phyloP scores from a whole-genome alignment of 441 rosid species.

The Mallotus japonicus region DNA sequence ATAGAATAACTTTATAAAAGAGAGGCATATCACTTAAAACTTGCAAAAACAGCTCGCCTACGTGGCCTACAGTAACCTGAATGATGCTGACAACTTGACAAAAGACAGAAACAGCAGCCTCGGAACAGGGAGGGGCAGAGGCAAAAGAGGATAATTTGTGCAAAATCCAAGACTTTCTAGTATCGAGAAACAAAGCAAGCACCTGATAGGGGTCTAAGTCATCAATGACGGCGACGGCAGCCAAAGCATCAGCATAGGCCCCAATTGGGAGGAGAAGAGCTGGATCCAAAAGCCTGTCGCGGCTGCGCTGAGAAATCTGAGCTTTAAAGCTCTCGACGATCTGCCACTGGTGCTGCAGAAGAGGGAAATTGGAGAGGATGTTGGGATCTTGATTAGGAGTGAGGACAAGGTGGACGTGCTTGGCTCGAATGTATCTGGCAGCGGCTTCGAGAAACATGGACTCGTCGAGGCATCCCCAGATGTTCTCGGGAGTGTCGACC shows the following conservation, averaged over 20 bases:
- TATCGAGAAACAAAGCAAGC: slow-evolving; percentile 66
- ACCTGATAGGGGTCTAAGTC: slow-evolving; percentile 74
- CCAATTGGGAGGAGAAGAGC: slow-evolving; percentile 50
- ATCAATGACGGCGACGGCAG: slow-evolving; percentile 83
- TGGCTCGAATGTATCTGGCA: slow-evolving; percentile 78
- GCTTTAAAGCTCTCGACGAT: slow-evolving; percentile 91
- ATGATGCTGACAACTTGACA: slow-evolving; percentile 71
- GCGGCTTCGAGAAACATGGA: slow-evolving; percentile 94
- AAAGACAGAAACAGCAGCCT: slow-evolving; percentile 52
- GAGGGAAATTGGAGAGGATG: slow-evolving; percentile 70
- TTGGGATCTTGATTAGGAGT: slow-evolving; percentile 25
- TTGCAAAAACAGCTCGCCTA: slow-evolving; percentile 85
- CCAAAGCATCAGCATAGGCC: slow-evolving; percentile 80
- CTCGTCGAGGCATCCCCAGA: slow-evolving; percentile 98
- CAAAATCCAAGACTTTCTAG: slow-evolving; percentile 71
- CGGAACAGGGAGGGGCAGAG: slow-evolving; percentile 1
- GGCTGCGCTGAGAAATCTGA: slow-evolving; percentile 94
- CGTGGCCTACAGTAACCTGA: slow-evolving; percentile 81
- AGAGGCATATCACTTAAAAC: slow-evolving; percentile 88
- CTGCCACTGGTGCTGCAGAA: slow-evolving; percentile 97
- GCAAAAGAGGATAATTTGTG: slow-evolving; percentile 53
- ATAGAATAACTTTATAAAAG: slow-evolving; percentile 76
- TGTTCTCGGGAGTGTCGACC: slow-evolving; percentile 96
- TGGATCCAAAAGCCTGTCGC: slow-evolving; percentile 74
- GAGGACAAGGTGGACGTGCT: slow-evolving; percentile 66